phyloP scores from a whole-genome alignment of 441 rosid genomes.

The Pelargonium citronellum region DNA sequence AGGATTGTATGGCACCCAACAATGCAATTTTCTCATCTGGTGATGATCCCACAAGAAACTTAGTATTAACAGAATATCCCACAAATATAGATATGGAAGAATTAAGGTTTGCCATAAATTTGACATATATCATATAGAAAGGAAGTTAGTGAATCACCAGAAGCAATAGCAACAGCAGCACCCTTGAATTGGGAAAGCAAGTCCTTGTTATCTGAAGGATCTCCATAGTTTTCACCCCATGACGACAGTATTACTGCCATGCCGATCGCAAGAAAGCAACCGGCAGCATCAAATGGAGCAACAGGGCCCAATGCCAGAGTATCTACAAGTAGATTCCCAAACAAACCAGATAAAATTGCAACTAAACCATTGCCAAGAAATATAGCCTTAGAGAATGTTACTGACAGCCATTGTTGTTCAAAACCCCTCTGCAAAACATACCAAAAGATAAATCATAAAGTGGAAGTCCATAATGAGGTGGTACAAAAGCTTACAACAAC shows the following conservation, averaged over 20 bases:
- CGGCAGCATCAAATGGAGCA: slow-evolving; percentile 96
- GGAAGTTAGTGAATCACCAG: slow-evolving; percentile 41
- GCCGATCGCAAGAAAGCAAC: slow-evolving; percentile 89
- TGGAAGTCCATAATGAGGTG: not conserved
- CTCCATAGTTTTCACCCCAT: slow-evolving; percentile 91
- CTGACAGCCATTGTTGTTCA: slow-evolving; percentile 86
- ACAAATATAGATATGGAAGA: not conserved
- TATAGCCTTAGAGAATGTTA: slow-evolving; percentile 95
- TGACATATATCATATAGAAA: no score
- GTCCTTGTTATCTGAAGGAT: slow-evolving; percentile 83
- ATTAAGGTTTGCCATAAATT: not conserved
- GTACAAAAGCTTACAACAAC: not conserved
- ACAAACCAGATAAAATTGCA: slow-evolving; percentile 85
- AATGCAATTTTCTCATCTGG: slow-evolving; percentile 94
- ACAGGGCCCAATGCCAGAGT: slow-evolving; percentile 86
- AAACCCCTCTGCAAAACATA: slow-evolving; percentile 62
- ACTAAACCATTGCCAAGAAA: slow-evolving; percentile 96
- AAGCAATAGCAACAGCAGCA: slow-evolving; percentile 90
- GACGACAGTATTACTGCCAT: slow-evolving; percentile 80
- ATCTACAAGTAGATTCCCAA: slow-evolving; percentile 82
- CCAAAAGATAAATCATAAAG: not conserved
- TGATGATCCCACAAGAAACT: not conserved
- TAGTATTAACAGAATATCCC: not conserved
- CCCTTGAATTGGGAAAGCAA: slow-evolving; percentile 82
- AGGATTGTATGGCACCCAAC: slow-evolving; percentile 94